phyloP scores from a whole-genome alignment of 148 eudicot genomes.

The Nepenthes gracilis region DNA sequence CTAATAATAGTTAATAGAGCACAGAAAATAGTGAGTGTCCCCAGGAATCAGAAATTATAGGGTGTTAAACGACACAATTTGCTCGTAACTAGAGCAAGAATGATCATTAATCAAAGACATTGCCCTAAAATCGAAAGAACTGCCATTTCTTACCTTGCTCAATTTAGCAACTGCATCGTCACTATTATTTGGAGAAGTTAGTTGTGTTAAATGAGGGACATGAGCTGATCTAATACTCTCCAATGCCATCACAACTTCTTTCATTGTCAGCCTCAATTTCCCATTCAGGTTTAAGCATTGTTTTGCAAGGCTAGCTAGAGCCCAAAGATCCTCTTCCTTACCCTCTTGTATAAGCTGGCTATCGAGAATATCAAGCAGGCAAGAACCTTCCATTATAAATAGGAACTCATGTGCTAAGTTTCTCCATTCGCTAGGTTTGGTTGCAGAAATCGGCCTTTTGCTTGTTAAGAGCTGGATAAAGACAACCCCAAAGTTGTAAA shows the following conservation, averaged over 20 bases:
- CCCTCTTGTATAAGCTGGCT: neutral
- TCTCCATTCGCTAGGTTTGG: neutral
- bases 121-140: too few relatives aligned
- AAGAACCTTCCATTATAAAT: slow-evolving; percentile 3
- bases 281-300: slow-evolving; percentile 8
- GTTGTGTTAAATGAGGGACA: neutral
- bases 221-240: neutral
- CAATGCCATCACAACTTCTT: slow-evolving; percentile 2
- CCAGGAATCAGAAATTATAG: too few relatives aligned
- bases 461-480: neutral
- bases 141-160: too few relatives aligned
- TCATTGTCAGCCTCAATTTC: slow-evolving; percentile 10
- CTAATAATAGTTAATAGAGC: too few relatives aligned
- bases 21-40: too few relatives aligned
- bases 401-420: slow-evolving; percentile 4
- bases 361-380: slow-evolving; percentile 5
- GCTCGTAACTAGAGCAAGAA: too few relatives aligned
- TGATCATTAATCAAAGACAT: too few relatives aligned
- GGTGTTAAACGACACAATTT: too few relatives aligned
- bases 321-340: slow-evolving; percentile 1
- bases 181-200: too few relatives aligned
- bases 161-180: too few relatives aligned
- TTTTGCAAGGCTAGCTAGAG: slow-evolving; percentile 5
- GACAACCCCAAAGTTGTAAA: neutral
- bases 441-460: neutral